phyloP scores from a whole-genome alignment of 306 rosid species.

The Vigna radiata region DNA sequence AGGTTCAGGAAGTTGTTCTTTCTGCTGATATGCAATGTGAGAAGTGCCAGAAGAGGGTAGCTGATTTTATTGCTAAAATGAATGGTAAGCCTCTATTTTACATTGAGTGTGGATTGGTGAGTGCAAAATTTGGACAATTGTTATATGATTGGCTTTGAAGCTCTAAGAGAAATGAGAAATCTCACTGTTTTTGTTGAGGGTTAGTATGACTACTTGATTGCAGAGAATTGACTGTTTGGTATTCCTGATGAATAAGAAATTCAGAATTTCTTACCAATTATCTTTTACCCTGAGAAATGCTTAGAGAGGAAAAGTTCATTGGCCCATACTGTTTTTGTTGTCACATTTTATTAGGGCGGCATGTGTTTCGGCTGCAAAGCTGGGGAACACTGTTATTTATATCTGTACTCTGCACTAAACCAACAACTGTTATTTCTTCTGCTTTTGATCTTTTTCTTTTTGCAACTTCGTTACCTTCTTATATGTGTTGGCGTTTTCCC shows the following conservation, averaged over 20 bases:
- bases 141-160: slow-evolving; percentile 19
- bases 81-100: slow-evolving; percentile 53
- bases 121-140: slow-evolving; percentile 9
- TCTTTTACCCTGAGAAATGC: slow-evolving; percentile 3
- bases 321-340: slow-evolving; percentile 28
- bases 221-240: not conserved
- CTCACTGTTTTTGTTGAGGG: not conserved
- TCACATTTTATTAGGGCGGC: slow-evolving; percentile 27
- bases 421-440: not conserved
- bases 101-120: not conserved
- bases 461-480: slow-evolving; percentile 15
- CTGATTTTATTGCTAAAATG: slow-evolving; percentile 75
- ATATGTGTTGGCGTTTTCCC: not conserved
- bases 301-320: not conserved
- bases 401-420: not conserved
- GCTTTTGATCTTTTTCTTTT: slow-evolving; percentile 19
- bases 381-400: slow-evolving; percentile 35
- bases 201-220: not conserved
- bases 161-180: not conserved
- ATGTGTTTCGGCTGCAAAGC: slow-evolving; percentile 9
- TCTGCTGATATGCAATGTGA: slow-evolving; percentile 75
- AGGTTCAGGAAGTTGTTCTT: slow-evolving; percentile 85
- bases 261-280: not conserved
- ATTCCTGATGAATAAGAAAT: not conserved
- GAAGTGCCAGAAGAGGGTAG: slow-evolving; percentile 78